A percentile compares a stretch with the other conserved stretches of the same genome.
Evolutionary conservation across 2,329 filamentous ascomycete genomes (phyloP).

Genomic region (Alternaria sp.): DNA sequence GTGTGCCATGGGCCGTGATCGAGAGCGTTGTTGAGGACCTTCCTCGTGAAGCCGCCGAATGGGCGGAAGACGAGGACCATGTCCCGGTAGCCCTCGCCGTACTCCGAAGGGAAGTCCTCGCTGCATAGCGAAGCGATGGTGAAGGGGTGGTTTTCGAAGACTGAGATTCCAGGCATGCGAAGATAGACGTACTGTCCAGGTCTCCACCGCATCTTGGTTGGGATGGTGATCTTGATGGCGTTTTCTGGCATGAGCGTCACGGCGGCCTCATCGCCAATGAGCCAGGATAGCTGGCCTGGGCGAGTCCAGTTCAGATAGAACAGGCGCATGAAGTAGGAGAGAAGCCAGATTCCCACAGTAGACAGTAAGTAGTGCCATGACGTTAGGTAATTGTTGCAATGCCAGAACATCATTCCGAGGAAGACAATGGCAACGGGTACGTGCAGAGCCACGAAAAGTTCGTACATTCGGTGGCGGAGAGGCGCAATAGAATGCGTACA

Average conservation of each 20-base stretch:
- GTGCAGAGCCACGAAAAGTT: conserved; percentile 83
- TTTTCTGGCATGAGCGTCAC: conserved; percentile 90
- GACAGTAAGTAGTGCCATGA: conserved; percentile 90
- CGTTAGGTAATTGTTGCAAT: conserved; percentile 88
- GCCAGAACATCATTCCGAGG: conserved; percentile 89
- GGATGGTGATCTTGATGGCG: conserved; percentile 93
- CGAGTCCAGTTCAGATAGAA: conserved; percentile 91
- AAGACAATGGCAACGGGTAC: conserved; percentile 82
- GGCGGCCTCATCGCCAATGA: conserved; percentile 90
- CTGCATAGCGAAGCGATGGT: conserved; percentile 93
- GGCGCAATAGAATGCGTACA: conserved; percentile 84
- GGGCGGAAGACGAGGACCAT: conserved; percentile 91
- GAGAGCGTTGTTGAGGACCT: conserved; percentile 80
- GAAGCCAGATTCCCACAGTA: conserved; percentile 77
- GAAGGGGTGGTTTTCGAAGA: conserved; percentile 94
- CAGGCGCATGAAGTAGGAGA: conserved; percentile 75
- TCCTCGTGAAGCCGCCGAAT: conserved; percentile 86
- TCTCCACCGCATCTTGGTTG: conserved; percentile 90
- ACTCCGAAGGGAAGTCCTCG: conserved; percentile 90
- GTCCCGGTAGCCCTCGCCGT: conserved; percentile 85
- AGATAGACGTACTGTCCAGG: conserved; percentile 95
- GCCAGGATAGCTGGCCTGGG: conserved; percentile 77
- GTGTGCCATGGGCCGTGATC: conserved; percentile 89
- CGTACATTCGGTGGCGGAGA: conserved; percentile 78
- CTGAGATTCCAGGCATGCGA: conserved; percentile 87